A percentile compares a stretch with the other conserved stretches of the same genome.
Evolutionary conservation across 78 protist species (phyloP).

Genomic region (Isochrysis galbana): DNA sequence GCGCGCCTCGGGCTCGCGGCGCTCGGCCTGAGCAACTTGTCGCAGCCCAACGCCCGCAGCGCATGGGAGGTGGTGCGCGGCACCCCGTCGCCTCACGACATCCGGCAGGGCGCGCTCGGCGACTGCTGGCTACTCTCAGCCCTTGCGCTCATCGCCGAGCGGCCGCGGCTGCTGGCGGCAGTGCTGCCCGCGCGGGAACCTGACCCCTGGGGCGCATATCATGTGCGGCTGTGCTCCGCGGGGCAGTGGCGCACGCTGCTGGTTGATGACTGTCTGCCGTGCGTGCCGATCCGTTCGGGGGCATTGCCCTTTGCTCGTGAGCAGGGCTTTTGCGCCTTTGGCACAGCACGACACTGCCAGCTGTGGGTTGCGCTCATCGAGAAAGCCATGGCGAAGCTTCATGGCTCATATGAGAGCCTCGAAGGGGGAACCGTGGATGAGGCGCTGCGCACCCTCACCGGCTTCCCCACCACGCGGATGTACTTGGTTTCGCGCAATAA

Average conservation of each 20-base stretch:
- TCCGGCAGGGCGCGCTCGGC: constrained; percentile 53
- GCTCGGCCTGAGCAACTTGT: not conserved
- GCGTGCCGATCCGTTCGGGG: not conserved
- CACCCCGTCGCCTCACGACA: constrained; percentile 1
- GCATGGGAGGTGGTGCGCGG: not conserved
- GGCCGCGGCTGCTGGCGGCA: constrained; percentile 14
- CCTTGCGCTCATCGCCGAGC: constrained; percentile 35
- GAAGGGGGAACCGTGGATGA: constrained; percentile 27
- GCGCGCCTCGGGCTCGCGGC: not conserved
- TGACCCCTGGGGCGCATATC: not conserved
- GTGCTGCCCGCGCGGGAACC: not conserved
- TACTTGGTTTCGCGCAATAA: not conserved
- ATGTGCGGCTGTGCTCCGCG: constrained; percentile 1
- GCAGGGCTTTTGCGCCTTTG: not conserved
- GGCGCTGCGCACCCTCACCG: constrained; percentile 48
- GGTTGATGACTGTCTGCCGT: constrained; percentile 31
- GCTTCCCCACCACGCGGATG: not conserved
- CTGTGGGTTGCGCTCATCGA: constrained; percentile 34
- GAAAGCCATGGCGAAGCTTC: constrained; percentile 31
- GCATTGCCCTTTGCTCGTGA: too few relatives aligned
- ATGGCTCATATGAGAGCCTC: constrained; percentile 16
- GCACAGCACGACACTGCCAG: not conserved
- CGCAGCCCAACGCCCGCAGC: not conserved
- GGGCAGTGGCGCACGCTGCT: constrained; percentile 15
- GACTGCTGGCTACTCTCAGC: constrained; percentile 57